These are phyloP conservation scores for Alectoria sarmentosa DNA, from an alignment of 495 filamentous ascomycete genomes.

Conservation along the genomic window DNA sequence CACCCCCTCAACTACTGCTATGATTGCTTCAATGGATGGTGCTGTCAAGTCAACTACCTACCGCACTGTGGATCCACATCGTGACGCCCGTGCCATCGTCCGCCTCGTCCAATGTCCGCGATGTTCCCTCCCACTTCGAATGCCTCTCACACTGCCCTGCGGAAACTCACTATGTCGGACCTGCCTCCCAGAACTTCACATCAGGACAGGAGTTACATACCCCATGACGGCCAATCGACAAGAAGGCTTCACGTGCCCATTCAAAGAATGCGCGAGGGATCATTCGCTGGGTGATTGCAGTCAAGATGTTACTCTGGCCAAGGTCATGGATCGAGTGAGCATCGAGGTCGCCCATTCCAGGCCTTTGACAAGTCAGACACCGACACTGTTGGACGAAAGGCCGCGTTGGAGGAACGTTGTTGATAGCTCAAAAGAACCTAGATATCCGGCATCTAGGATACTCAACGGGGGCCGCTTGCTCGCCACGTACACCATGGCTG, in stretches of 20 bases:
- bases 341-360: constrained; percentile 27
- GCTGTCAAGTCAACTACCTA: constrained; percentile 17
- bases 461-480: constrained; percentile 50
- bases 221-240: constrained; percentile 55
- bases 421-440: constrained; percentile 23
- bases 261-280: constrained; percentile 55
- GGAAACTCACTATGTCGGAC: constrained; percentile 68
- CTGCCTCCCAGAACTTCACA: constrained; percentile 61
- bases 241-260: constrained; percentile 66
- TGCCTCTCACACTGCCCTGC: constrained; percentile 74
- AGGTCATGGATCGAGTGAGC: constrained; percentile 45
- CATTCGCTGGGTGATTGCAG: constrained; percentile 73
- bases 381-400: constrained; percentile 28
- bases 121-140: constrained; percentile 61
- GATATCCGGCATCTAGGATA: constrained; percentile 24
- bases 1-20: neutral
- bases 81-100: constrained; percentile 52
- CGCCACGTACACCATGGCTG: constrained; percentile 52
- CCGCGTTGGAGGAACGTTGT: constrained; percentile 22
- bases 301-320: constrained; percentile 65
- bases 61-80: constrained; percentile 36
- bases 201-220: constrained; percentile 64
- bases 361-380: constrained; percentile 23
- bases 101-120: constrained; percentile 65
- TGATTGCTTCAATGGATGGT: constrained; percentile 31